Conservation (phyloP, 495 filamentous ascomycete genomes). For the Penicillium arizonense region DNA sequence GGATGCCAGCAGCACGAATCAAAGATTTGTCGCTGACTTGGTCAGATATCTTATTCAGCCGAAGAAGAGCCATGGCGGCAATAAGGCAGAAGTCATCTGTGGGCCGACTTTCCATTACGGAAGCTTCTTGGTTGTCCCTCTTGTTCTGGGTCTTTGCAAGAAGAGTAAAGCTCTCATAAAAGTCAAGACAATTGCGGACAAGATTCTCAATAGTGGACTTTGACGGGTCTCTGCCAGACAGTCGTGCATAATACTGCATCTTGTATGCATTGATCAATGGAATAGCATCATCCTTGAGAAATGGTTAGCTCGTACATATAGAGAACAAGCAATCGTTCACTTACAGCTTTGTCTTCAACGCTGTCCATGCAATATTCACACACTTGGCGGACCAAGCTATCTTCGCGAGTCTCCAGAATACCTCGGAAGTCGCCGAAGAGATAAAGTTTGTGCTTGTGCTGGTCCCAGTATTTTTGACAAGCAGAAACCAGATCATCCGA, state of each 20-base stretch:
- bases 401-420: conserved; percentile 36
- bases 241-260: conserved; percentile 52
- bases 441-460: conserved; percentile 48
- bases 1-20: conserved; percentile 49
- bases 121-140: conserved; percentile 7
- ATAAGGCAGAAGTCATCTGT: conserved; percentile 57
- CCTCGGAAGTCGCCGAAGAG: conserved; percentile 53
- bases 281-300: conserved; percentile 22
- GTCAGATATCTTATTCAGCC: conserved; percentile 27
- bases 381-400: conserved; percentile 32
- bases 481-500: conserved; percentile 36
- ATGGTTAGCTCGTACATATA: conserved; percentile 2
- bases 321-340: conserved; percentile 1
- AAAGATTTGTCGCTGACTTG: conserved; percentile 36
- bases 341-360: conserved; percentile 31
- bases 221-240: conserved; percentile 40
- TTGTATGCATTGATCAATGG: conserved; percentile 55
- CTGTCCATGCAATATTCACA: conserved; percentile 15
- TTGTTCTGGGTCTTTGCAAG: conserved; percentile 5
- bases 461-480: conserved; percentile 49
- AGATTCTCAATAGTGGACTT: conserved; percentile 41
- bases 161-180: conserved; percentile 34
- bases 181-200: conserved; percentile 43
- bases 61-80: conserved; percentile 55
- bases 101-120: conserved; percentile 54